A percentile compares a stretch with the other conserved stretches of the same genome.
phyloP scores from a whole-genome alignment of 371 early-diverging fungal genomes.

The Umbelopsis sp. region DNA sequence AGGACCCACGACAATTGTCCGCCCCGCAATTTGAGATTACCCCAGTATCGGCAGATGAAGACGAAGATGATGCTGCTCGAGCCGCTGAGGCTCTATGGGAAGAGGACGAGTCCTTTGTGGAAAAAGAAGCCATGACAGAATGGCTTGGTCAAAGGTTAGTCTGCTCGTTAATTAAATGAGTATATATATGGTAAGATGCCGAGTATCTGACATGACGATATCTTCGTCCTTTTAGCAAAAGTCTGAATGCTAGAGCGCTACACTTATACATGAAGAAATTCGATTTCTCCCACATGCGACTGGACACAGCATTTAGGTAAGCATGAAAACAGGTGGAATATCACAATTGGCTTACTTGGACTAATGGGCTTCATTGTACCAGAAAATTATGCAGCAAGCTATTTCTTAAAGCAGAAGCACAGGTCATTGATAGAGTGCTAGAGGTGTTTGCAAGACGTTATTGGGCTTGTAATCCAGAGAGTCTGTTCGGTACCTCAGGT shows the following conservation, averaged over 20 bases:
- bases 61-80: conserved; percentile 27
- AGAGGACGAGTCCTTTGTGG: conserved; percentile 30
- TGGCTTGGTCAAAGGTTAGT: conserved; percentile 41
- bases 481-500: conserved; percentile 57
- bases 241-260: conserved; percentile 60
- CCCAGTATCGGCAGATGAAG: conserved; percentile 23
- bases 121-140: conserved; percentile 31
- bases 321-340: background rate
- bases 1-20: conserved; percentile 14
- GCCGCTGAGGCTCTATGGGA: conserved; percentile 32
- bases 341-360: background rate
- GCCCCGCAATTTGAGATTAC: conserved; percentile 8
- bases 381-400: conserved; percentile 75
- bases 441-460: conserved; percentile 79
- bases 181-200: background rate
- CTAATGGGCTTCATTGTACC: background rate
- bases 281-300: conserved; percentile 67
- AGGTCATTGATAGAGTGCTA: conserved; percentile 88
- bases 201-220: too few species aligned
- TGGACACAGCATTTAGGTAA: conserved; percentile 83
- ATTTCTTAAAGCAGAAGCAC: conserved; percentile 88
- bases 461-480: conserved; percentile 78
- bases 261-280: conserved; percentile 73
- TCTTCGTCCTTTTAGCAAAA: conserved; percentile 30
- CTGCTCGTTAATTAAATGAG: background rate